phyloP scores from a whole-genome alignment of 2,329 filamentous ascomycete species.

The Aspergillus viridinutans region DNA sequence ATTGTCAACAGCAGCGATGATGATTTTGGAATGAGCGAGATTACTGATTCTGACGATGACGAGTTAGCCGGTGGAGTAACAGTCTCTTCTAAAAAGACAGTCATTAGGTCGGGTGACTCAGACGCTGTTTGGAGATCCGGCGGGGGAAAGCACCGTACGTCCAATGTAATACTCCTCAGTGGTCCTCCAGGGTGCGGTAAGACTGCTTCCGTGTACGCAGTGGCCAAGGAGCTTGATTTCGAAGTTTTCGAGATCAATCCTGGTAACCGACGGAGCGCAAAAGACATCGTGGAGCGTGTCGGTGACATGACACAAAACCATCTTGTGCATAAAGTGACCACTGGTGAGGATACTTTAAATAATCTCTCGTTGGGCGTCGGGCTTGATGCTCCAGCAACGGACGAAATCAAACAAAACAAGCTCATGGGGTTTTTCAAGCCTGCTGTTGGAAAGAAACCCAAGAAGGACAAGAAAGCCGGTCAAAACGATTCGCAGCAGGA shows the following conservation, averaged over 20 bases:
- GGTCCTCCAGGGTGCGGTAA: conserved; percentile 90
- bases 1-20: conserved; percentile 77
- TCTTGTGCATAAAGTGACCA: conserved; percentile 60
- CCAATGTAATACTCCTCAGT: conserved; percentile 80
- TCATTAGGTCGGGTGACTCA: conserved; percentile 40
- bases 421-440: conserved; percentile 77
- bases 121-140: conserved; percentile 29
- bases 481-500: conserved; percentile 20
- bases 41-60: conserved; percentile 57
- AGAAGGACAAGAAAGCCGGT: conserved; percentile 15
- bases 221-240: conserved; percentile 85
- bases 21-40: conserved; percentile 62
- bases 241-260: conserved; percentile 95
- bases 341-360: conserved; percentile 22
- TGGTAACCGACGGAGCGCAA: conserved; percentile 75
- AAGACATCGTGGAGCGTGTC: conserved; percentile 84
- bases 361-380: conserved; percentile 28
- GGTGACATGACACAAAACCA: conserved; percentile 98
- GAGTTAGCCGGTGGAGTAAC: conserved; percentile 40
- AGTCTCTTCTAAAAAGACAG: conserved; percentile 33
- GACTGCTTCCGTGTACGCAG: conserved; percentile 85
- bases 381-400: conserved; percentile 54
- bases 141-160: conserved; percentile 49
- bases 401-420: conserved; percentile 68
- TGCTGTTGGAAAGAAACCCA: conserved; percentile 35